Percentiles rank a stretch among this genome's conserved stretches.
These are phyloP conservation scores for Aspergillus amoenus DNA, from an alignment of 2,329 filamentous ascomycete species.

Conservation along the genomic window DNA sequence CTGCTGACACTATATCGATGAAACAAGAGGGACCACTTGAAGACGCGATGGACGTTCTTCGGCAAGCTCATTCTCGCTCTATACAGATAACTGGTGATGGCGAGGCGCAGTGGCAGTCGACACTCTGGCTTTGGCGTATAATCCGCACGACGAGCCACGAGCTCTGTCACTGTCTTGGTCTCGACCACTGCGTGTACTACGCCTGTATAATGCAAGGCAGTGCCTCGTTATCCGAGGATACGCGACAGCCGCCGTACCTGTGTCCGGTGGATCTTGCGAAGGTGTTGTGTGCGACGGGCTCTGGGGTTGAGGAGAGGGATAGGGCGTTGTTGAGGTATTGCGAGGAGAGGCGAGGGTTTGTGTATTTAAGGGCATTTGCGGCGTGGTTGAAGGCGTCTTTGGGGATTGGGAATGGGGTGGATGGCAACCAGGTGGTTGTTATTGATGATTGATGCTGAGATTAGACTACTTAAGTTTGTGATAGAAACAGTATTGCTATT, in stretches of 20 bases:
- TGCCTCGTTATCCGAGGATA: conserved; percentile 7
- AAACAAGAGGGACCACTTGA: not conserved
- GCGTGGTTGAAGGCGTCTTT: conserved; percentile 5
- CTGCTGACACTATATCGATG: rapidly evolving
- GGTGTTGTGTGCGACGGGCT: conserved; percentile 1
- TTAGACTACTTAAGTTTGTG: no score
- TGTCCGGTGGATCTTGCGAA: conserved; percentile 12
- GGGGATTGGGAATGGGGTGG: not conserved
- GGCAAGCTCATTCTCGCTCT: not conserved
- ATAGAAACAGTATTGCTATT: no score
- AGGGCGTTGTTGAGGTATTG: conserved; percentile 3
- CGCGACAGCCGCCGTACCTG: conserved; percentile 11
- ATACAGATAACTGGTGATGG: not conserved
- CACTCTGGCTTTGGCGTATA: conserved; percentile 58
- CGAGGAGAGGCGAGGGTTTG: not conserved
- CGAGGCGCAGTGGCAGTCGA: conserved; percentile 11
- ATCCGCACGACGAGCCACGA: conserved; percentile 64
- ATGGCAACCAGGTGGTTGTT: not conserved
- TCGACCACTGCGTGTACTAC: conserved; percentile 59
- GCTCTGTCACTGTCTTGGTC: conserved; percentile 65
- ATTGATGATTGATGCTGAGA: not conserved
- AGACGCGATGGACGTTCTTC: not conserved
- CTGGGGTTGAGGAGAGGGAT: not conserved
- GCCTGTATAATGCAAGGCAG: conserved; percentile 13
- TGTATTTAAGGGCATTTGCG: not conserved